Percentiles rank a stretch among this genome's conserved stretches.
Evolutionary conservation across 257 asterid genomes (phyloP).

Genomic region (Petunia secreta): DNA sequence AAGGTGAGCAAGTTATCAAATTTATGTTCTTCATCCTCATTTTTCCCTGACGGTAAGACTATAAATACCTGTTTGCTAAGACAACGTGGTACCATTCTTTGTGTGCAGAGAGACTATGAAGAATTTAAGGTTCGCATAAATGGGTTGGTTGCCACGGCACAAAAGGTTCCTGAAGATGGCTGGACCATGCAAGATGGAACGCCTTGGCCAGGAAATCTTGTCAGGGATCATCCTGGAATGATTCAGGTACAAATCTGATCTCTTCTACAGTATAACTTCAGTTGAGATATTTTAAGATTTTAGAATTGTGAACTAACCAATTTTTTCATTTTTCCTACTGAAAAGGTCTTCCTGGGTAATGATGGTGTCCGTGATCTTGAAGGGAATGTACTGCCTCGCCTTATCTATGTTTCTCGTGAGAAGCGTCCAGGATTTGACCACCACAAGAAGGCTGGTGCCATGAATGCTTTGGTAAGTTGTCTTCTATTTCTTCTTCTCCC

Average conservation of each 20-base stretch:
- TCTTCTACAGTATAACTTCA: neutral
- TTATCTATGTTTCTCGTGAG: conserved; percentile 95
- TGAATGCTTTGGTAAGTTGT: conserved; percentile 84
- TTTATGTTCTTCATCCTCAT: conserved; percentile 15
- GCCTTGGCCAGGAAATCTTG: conserved; percentile 96
- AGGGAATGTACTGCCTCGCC: conserved; percentile 92
- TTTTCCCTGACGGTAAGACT: neutral
- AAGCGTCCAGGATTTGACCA: conserved; percentile 97
- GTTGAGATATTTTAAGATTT: neutral
- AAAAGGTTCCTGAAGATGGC: conserved; percentile 96
- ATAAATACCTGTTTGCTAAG: neutral
- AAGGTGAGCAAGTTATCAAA: conserved; percentile 54
- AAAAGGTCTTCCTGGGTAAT: conserved; percentile 88
- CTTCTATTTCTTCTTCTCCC: neutral
- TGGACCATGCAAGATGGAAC: conserved; percentile 99
- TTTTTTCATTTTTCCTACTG: conserved; percentile 14
- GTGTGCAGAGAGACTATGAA: conserved; percentile 86
- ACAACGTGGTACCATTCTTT: conserved; percentile 10
- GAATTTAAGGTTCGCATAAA: conserved; percentile 88
- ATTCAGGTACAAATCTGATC: conserved; percentile 64
- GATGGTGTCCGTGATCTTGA: conserved; percentile 83
- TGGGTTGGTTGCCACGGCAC: conserved; percentile 85
- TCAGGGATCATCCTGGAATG: conserved; percentile 99
- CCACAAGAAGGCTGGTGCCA: conserved; percentile 98
- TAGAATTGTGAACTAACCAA: conserved; percentile 21